These are phyloP conservation scores for Trichoderma simmonsii DNA, from an alignment of 2,329 filamentous ascomycete genomes.

Conservation along the genomic window DNA sequence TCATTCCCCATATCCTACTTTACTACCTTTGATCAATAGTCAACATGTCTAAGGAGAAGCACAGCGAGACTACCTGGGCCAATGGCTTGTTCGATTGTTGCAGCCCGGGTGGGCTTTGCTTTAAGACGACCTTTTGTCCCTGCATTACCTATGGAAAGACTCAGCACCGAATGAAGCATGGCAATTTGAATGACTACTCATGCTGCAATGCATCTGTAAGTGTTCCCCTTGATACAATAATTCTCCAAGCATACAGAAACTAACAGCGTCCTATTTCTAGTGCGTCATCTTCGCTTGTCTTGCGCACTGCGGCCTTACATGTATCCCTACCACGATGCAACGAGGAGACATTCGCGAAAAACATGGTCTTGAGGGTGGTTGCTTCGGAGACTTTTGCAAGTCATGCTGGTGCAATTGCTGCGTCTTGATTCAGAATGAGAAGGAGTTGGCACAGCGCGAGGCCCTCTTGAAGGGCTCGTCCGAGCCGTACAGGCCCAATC, in stretches of 20 bases:
- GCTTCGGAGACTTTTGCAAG: slow-evolving; percentile 39
- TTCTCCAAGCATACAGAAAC: neutral
- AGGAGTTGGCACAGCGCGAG: slow-evolving; percentile 43
- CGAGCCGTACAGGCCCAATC: slow-evolving; percentile 23
- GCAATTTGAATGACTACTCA: slow-evolving; percentile 42
- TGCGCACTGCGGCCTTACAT: slow-evolving; percentile 39
- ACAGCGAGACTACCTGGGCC: slow-evolving; percentile 38
- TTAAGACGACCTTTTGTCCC: slow-evolving; percentile 43
- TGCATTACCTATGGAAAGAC: slow-evolving; percentile 50
- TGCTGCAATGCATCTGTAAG: slow-evolving; percentile 47
- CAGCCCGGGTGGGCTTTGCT: slow-evolving; percentile 42
- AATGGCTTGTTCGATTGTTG: slow-evolving; percentile 44
- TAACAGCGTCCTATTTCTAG: slow-evolving; percentile 25
- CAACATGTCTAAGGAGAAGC: slow-evolving; percentile 26
- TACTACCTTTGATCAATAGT: neutral
- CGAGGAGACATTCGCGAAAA: slow-evolving; percentile 44
- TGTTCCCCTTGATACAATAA: neutral
- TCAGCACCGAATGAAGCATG: slow-evolving; percentile 42
- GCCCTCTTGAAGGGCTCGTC: slow-evolving; percentile 20
- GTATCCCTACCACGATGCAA: slow-evolving; percentile 45
- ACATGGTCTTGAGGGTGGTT: slow-evolving; percentile 44
- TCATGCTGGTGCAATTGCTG: slow-evolving; percentile 47
- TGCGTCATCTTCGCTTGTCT: slow-evolving; percentile 44
- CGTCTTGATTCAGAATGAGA: slow-evolving; percentile 45
- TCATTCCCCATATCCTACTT: neutral